Base-by-base conservation (phyloP, 1,284 basidiomycete species). In the Porphyrellus sp. region DNA sequence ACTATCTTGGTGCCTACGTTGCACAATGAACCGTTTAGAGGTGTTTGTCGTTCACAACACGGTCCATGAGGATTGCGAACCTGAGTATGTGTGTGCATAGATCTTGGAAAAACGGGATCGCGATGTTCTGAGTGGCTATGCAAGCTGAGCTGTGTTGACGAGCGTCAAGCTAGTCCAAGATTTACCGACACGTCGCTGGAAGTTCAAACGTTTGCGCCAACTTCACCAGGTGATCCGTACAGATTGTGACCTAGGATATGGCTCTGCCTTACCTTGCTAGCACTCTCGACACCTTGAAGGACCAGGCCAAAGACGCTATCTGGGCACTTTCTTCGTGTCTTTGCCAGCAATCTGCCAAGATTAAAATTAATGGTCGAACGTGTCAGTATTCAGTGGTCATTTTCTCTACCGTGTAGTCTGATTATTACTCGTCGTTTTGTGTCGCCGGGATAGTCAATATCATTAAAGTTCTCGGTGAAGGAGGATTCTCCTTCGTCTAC, bases 401-500 rank as follows among this genome's bases (percentile, higher is more conserved):
- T 25, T 52, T 25, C 48, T 49, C 38, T 3, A n/a, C 35, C 28
- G 34, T 46, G 35, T 47, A 27, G 37, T 23, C 46, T 46, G 49
- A 47, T 44, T 39, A 12, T 40, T 27, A 9, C 44, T 41, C 48
- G 40, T 41, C 34, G 11, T 24, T 34, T 20, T 11, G 48, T 15
- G 31, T 28, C 23, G 13, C 24, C 39, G 15, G 30, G 40, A 15
- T 60, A 90, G 88, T 93, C 74, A 89, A 91, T 63, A 91, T 98
- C 44, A 74, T 94, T 47, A 91, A 89, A 60, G 85, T 96, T 15
- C 81, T 98, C 5, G 94, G 94, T 40, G 94, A 98, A 72, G 94
- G 94, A 37, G 94, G 91, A 2, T 97, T 97, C 77, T 93, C 91
- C 15, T 97, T 95, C 68, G 94, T 98, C 18, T 94, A 94, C 70